Evolutionary conservation across 108 stramenopile genomes (phyloP).

Genomic region (Nitzschia putrida): DNA sequence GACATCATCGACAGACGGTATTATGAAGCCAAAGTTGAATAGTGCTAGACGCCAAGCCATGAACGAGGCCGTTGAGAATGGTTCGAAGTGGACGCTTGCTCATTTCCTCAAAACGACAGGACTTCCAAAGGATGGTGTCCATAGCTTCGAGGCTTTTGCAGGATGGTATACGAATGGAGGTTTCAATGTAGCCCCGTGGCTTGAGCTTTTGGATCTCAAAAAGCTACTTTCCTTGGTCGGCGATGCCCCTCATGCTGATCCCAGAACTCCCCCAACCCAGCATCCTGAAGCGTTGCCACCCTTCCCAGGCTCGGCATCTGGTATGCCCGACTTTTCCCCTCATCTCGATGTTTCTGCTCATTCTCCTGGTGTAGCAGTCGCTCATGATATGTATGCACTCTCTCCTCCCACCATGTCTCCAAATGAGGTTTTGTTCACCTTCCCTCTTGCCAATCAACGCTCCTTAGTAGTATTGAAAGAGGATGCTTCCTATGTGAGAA

Average conservation of each 20-base stretch:
- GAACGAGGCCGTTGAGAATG: constrained; percentile 71
- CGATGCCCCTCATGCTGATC: constrained; percentile 19
- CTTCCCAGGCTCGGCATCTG: constrained; percentile 18
- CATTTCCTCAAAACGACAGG: constrained; percentile 66
- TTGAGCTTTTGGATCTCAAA: constrained; percentile 87
- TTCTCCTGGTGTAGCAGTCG: constrained; percentile 11
- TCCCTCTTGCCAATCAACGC: constrained; percentile 78
- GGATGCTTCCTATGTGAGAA: constrained; percentile 82
- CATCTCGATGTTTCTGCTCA: constrained; percentile 13
- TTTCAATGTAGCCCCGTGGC: constrained; percentile 87
- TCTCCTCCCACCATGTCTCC: background rate
- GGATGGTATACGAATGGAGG: constrained; percentile 88
- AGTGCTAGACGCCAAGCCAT: constrained; percentile 45
- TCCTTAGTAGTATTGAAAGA: constrained; percentile 78
- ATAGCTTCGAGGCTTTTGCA: constrained; percentile 86
- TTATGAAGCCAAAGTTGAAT: constrained; percentile 43
- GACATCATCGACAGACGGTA: constrained; percentile 47
- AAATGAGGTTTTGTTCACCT: constrained; percentile 67
- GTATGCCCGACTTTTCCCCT: constrained; percentile 28
- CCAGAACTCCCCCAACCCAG: constrained; percentile 23
- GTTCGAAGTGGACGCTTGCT: constrained; percentile 79
- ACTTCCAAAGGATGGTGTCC: constrained; percentile 24
- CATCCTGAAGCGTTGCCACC: constrained; percentile 15
- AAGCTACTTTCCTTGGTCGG: constrained; percentile 75
- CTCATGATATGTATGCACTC: constrained; percentile 1